Evolutionary conservation across 768 basidiomycete genomes (phyloP), one percentile per base, ranked within the genome.

Genomic region (Rhodotorula paludigena): DNA sequence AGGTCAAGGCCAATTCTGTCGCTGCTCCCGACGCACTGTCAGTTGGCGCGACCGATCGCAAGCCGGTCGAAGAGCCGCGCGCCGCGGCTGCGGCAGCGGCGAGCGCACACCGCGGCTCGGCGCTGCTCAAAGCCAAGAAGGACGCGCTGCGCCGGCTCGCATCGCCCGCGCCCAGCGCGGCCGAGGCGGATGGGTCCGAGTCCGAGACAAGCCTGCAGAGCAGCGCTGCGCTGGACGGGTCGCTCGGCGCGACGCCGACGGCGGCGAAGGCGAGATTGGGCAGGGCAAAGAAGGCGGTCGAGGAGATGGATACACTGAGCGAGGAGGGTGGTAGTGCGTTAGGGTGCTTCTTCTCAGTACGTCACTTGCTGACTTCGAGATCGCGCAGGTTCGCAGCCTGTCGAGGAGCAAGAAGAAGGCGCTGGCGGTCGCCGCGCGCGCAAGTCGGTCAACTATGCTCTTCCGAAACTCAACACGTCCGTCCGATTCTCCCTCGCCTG

Each of bases 401-500:
- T 41, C n/a, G 56, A 53, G 11, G 16, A 47, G 28, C 47, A 41
- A 14, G 55, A 57, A 7, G 54, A 36, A 16, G 16, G 16, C 1
- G 42, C 48, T 20, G 65, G 62, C 21, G 49, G 71, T 6, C 57
- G 75, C 21, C 54, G 74, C 45, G 75, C 72, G 14, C 62, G 72
- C 36, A 73, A 70, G 47, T 52, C 60, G 20, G 76, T 76, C 62
- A 74, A 71, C 52, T 76, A 75, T 41, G 73, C 73, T 2, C 30
- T 74, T 56, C 74, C 74, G 2, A 75, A 72, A 58, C 69, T 75
- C 32, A 71, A 72, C 51, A 74, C 71, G 74, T 73, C 28, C 20
- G 75, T 70, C 15, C 9, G n/a, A n/a, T n/a, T n/a, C n/a, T n/a
- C n/a, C n/a, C n/a, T n/a, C n/a, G n/a, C n/a, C n/a, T n/a, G n/a